phyloP scores from a whole-genome alignment of 1,284 basidiomycete genomes.

The Sphagnurus paluster region DNA sequence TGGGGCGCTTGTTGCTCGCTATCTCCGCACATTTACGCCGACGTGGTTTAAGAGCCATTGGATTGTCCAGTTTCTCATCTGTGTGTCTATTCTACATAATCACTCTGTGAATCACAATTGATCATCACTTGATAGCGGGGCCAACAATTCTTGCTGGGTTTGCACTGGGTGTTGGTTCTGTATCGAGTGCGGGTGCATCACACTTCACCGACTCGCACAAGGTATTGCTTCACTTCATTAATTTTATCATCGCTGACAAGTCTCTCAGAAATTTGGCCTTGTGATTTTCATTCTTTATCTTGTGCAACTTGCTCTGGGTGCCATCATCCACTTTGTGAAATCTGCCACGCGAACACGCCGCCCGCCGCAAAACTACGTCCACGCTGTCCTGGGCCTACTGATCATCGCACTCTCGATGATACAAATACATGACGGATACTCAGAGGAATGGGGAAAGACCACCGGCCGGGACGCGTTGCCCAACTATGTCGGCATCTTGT shows the following conservation, averaged over 20 bases:
- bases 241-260: constrained; percentile 2
- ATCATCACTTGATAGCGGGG: constrained; percentile 33
- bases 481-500: constrained; percentile 42
- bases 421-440: constrained; percentile 52
- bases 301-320: constrained; percentile 56
- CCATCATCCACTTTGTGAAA: constrained; percentile 60
- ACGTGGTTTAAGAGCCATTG: constrained; percentile 60
- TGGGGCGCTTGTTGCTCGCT: constrained; percentile 60
- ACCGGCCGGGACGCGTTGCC: constrained; percentile 42
- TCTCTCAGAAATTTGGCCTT: constrained; percentile 51
- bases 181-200: constrained; percentile 35
- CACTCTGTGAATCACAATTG: neutral
- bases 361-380: constrained; percentile 58
- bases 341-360: constrained; percentile 37
- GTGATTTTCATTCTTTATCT: constrained; percentile 62
- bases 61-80: constrained; percentile 45
- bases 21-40: constrained; percentile 50
- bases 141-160: constrained; percentile 53
- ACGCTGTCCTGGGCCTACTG: constrained; percentile 52
- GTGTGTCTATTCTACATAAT: constrained; percentile 25
- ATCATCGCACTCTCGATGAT: constrained; percentile 52
- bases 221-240: constrained; percentile 27
- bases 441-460: constrained; percentile 43
- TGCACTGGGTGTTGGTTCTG: constrained; percentile 48
- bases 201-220: constrained; percentile 54